Conservation (phyloP, 805 yeast genomes). For the Ogataea thermomethanolica region DNA sequence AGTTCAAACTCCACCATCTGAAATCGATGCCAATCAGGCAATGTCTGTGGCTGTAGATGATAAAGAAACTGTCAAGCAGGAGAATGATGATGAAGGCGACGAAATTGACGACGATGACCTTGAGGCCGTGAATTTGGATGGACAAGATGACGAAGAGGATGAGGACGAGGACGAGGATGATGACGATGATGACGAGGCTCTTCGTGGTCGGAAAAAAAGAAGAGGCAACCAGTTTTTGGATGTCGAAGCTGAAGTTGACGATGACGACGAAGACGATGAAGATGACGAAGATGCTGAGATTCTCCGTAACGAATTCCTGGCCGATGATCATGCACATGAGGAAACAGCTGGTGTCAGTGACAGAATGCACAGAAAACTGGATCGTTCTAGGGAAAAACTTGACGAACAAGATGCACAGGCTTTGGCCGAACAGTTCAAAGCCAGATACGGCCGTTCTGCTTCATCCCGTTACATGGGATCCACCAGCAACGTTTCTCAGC, state of each 20-base stretch:
- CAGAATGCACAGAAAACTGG: conserved; percentile 86
- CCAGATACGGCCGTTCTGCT: conserved; percentile 85
- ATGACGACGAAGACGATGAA: conserved; percentile 89
- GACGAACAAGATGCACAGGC: conserved; percentile 95
- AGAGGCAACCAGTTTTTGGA: conserved; percentile 86
- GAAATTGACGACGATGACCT: conserved; percentile 15
- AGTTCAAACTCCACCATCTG: neutral
- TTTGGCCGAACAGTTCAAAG: conserved; percentile 86
- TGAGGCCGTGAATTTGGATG: conserved; percentile 5
- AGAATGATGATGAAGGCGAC: neutral
- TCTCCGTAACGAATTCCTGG: conserved; percentile 76
- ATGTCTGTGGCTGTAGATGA: no score
- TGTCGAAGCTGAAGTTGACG: conserved; percentile 98
- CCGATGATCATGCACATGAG: conserved; percentile 68
- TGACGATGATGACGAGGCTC: conserved; percentile 35
- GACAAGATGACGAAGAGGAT: conserved; percentile 21
- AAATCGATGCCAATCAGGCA: neutral
- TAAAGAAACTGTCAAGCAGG: neutral
- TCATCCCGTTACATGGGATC: conserved; percentile 78
- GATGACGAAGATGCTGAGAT: conserved; percentile 95
- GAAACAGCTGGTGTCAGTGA: conserved; percentile 50
- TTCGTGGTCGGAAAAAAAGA: conserved; percentile 44
- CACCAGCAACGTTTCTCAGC: conserved; percentile 86
- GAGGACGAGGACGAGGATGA: conserved; percentile 31
- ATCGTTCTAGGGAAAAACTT: conserved; percentile 72